Evolutionary conservation across 139 green algal species (phyloP).

Genomic region (Helicosporidium sp.): DNA sequence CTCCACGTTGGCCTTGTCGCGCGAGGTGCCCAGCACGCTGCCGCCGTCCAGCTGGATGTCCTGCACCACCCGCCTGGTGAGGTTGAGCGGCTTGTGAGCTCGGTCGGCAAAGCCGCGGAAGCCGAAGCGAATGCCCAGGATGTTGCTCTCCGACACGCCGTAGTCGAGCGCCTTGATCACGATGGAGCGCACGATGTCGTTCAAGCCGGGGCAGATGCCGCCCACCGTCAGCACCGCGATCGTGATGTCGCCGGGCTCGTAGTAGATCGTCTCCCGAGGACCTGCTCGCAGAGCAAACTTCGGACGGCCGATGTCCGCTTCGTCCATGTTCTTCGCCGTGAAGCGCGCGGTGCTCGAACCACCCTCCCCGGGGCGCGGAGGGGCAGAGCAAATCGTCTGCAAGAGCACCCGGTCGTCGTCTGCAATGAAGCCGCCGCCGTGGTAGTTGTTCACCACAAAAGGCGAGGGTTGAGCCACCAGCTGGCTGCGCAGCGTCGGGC

Average conservation of each 20-base stretch:
- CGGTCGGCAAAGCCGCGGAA: slow-evolving; percentile 65
- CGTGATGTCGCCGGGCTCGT: slow-evolving; percentile 47
- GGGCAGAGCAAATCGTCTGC: slow-evolving; percentile 15
- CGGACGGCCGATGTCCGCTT: slow-evolving; percentile 1
- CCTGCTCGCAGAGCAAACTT: slow-evolving; percentile 9
- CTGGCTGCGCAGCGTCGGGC: slow-evolving; percentile 9
- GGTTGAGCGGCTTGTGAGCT: slow-evolving; percentile 44
- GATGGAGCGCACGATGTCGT: slow-evolving; percentile 78
- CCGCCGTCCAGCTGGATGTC: slow-evolving; percentile 88
- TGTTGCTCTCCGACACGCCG: slow-evolving; percentile 63
- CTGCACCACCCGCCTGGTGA: slow-evolving; percentile 64
- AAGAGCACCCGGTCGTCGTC: slow-evolving; percentile 17
- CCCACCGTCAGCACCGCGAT: slow-evolving; percentile 79
- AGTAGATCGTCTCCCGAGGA: slow-evolving; percentile 46
- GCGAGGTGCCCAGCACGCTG: slow-evolving; percentile 82
- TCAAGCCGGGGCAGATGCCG: slow-evolving; percentile 89
- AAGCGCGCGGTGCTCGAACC: background rate
- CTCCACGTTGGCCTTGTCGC: slow-evolving; percentile 66
- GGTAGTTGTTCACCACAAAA: slow-evolving; percentile 15
- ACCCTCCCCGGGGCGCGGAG: no score
- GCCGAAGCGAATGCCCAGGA: slow-evolving; percentile 74
- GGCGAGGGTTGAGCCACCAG: slow-evolving; percentile 8
- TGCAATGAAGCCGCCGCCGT: slow-evolving; percentile 16
- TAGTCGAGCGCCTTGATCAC: slow-evolving; percentile 71
- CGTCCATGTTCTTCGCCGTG: background rate